These are phyloP conservation scores for Clavispora santaluciae DNA, from an alignment of 805 yeast species.

Conservation along the genomic window DNA sequence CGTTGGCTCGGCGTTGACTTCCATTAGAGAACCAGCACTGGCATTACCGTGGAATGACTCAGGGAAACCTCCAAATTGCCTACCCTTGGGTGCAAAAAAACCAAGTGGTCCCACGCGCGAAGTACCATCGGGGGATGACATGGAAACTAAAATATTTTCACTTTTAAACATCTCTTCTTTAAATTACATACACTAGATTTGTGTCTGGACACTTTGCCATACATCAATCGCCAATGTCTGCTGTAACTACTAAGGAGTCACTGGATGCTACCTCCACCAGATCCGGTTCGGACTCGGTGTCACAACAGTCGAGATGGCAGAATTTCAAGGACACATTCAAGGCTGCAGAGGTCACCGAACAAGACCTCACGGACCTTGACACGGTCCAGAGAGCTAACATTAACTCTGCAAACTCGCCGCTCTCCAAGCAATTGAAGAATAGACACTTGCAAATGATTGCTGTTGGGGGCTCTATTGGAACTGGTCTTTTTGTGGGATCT, in stretches of 20 bases:
- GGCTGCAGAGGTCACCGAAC: constrained; percentile 23
- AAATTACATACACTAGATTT: background rate
- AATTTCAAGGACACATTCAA: constrained; percentile 31
- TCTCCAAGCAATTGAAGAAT: constrained; percentile 32
- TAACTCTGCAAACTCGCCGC: constrained; percentile 19
- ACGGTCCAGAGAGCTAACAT: constrained; percentile 28
- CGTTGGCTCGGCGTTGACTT: background rate
- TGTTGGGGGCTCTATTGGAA: constrained; percentile 79
- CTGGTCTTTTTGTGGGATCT: constrained; percentile 76
- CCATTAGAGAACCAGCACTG: background rate
- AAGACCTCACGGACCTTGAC: constrained; percentile 18
- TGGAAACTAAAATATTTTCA: background rate
- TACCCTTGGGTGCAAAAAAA: background rate
- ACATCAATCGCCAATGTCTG: background rate
- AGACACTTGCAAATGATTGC: constrained; percentile 80
- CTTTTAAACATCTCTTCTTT: background rate
- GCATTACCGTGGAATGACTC: background rate
- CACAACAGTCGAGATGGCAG: constrained; percentile 13
- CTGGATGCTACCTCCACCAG: constrained; percentile 3
- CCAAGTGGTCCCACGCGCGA: constrained; percentile 12
- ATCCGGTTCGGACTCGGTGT: constrained; percentile 6
- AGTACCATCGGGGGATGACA: too few relatives aligned
- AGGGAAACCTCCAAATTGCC: background rate
- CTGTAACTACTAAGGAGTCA: background rate
- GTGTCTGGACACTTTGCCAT: constrained; percentile 10